Percentiles rank a stretch among this genome's conserved stretches.
phyloP scores from a whole-genome alignment of 176 grass and related monocot genomes.

The Aegilops sharonensis region DNA sequence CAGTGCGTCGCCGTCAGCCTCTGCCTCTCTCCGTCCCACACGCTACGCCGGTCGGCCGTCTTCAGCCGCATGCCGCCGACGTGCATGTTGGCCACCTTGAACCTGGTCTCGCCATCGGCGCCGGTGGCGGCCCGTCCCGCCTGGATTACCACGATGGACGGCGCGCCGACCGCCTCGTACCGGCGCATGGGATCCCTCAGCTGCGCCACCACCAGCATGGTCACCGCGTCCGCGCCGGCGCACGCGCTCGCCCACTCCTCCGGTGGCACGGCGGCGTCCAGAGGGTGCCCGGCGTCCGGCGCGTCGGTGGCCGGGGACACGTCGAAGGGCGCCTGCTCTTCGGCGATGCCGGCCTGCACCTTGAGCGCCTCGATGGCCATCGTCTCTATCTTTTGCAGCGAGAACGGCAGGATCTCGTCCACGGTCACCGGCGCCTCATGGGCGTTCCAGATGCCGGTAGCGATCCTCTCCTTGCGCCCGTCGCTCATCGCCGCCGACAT shows the following conservation, averaged over 20 bases:
- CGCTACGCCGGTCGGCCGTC: constrained; percentile 39
- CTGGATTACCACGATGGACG: constrained; percentile 66
- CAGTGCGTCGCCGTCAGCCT: constrained; percentile 91
- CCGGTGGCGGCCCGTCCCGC: constrained; percentile 17
- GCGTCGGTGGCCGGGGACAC: constrained; percentile 35
- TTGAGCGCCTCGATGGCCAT: constrained; percentile 82
- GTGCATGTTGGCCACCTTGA: constrained; percentile 76
- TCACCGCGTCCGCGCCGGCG: constrained; percentile 20
- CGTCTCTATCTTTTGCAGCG: constrained; percentile 76
- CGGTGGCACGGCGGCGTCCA: constrained; percentile 56
- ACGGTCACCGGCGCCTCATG: constrained; percentile 45
- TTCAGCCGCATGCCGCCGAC: constrained; percentile 58
- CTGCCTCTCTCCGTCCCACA: constrained; percentile 89
- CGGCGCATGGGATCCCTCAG: constrained; percentile 78
- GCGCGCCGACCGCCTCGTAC: constrained; percentile 81
- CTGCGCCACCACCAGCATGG: constrained; percentile 63
- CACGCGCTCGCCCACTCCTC: constrained; percentile 55
- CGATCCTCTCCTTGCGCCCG: constrained; percentile 58
- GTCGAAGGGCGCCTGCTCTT: constrained; percentile 73
- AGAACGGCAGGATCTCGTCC: constrained; percentile 67
- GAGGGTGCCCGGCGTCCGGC: constrained; percentile 3
- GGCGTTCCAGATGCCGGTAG: constrained; percentile 76
- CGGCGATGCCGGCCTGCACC: constrained; percentile 66
- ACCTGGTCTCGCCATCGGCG: constrained; percentile 56
- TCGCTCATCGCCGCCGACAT: constrained; percentile 56